Evolutionary conservation across 2,329 filamentous ascomycete species (phyloP), one percentile per base, ranked within the genome.

Genomic region (Calonectria pseudoturangicola): DNA sequence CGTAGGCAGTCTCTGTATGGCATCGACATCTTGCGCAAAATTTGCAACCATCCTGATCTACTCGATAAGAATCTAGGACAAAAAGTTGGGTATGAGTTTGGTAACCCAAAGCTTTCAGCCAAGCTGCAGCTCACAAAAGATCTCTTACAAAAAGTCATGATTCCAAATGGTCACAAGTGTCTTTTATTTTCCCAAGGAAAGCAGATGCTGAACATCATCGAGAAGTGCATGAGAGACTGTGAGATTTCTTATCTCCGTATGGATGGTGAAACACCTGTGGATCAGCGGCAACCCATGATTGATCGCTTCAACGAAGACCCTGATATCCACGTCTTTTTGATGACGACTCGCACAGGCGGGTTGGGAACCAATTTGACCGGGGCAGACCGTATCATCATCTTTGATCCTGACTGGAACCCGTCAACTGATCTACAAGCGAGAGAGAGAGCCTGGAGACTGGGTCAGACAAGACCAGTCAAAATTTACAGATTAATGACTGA

Each of bases 401-500:
- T 97, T 81, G 97, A 99, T 80, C 97, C 97, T 0, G 97, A 99
- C 82, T 99, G 97, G 97, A 98, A 98, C 79, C 97, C 96, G 2
- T 98, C 96, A 0, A 98, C 96, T 0, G 97, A 99, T 81, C 89
- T 98, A 30, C 97, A 99, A 85, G 97, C 97, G 18, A 93, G 97
- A 60, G 97, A 99, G 84, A 91, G 97, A 80, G 97, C 97, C 7
- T 99, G 97, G 97, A 92, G 97, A 70, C 87, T 99, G 2, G 97
- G 97, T 0, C 97, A 99, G 85, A 98, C 97, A 83, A 93, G 94
- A 67, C 95, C 98, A 60, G 97, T 99, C 33, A 96, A 95, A 5
- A 98, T 99, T 27, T 99, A 98, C 82, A 93, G 97, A 43, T 89
- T 99, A n/a, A 98, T 99, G 94, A 98, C 95, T 4, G 95, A 96